Base-by-base conservation (phyloP, 495 filamentous ascomycete species). In the Penicillium paradoxum region DNA sequence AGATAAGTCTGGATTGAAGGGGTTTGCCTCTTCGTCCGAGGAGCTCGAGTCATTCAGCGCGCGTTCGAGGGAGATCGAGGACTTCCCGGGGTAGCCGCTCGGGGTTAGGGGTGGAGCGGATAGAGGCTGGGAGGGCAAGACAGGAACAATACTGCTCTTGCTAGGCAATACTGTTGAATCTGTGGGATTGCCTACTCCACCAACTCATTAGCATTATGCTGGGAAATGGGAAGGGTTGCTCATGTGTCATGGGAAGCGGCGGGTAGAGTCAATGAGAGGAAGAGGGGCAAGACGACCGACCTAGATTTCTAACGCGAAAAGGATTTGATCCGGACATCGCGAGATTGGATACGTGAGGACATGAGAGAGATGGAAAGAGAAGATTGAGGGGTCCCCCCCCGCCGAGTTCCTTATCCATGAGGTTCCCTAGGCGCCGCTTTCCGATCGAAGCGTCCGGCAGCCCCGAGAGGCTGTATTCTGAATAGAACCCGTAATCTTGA, bases 291-390 rank as follows among this genome's bases (percentile, higher is more conserved):
- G 46, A 45, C 32, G 50, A 45, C 67, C 67, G 52, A 74, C 72
- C 63, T 41, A 62, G 34, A 46, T 69, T 70, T 55, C 64, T 77
- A 66, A 65, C 69, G 65, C 78, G 78, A 65, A 81, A 81, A 68
- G 78, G 78, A 76, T 81, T 81, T 63, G 69, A 77, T 64, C 71
- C 75, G 73, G 78, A 75, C 78, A 81, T 81, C 57, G 70, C 67
- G 51, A 58, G 13, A 36, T 15, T 59, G 59, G 51, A 54, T 58
- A 68, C 64, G 62, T 57, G 13, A 24, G 43, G 18, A 33, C 25
- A 7, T 37, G 54, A 58, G 61, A 38, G 25, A 47, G 49, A 45
- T 32, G 55, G 53, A 49, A 55, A 51, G 53, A 48, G 49, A 52
- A 53, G 56, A 53, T 58, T 32, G 57, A 56, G 48, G 52, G 52